A percentile compares a stretch with the other conserved stretches of the same genome.
phyloP scores from a whole-genome alignment of 2,329 filamentous ascomycete genomes.

The Ophiostoma ips region DNA sequence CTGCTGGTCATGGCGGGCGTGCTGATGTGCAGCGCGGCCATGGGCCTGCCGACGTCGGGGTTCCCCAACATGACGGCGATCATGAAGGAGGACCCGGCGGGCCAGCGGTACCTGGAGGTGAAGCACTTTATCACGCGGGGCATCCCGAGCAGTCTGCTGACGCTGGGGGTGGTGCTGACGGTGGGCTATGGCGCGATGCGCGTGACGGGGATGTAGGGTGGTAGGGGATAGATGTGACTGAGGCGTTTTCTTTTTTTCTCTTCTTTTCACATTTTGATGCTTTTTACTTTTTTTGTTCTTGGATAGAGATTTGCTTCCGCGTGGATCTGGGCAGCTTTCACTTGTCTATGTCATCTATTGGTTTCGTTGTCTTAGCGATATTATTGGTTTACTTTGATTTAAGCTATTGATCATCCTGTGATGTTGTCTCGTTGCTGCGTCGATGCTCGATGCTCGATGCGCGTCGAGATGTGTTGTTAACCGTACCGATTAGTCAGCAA shows the following conservation, averaged over 20 bases:
- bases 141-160: conserved; percentile 71
- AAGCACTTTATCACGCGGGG: conserved; percentile 93
- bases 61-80: conserved; percentile 99
- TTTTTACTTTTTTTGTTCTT: background rate
- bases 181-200: conserved; percentile 87
- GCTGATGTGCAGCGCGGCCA: conserved; percentile 94
- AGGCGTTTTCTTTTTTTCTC: background rate
- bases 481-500: too few species aligned
- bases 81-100: conserved; percentile 96
- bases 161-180: conserved; percentile 70
- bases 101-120: conserved; percentile 80
- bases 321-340: too few species aligned
- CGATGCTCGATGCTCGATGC: too few species aligned
- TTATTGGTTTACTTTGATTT: too few species aligned
- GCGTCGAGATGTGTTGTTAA: too few species aligned
- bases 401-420: too few species aligned
- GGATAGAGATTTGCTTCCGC: too few species aligned
- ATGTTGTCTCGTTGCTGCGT: too few species aligned
- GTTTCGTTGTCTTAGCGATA: too few species aligned
- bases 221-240: too few species aligned
- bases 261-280: background rate
- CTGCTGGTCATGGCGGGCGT: conserved; percentile 89
- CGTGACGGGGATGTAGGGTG: conserved; percentile 32
- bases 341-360: too few species aligned
- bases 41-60: conserved; percentile 88